These are phyloP conservation scores for Alnus rubra DNA, from an alignment of 306 rosid genomes.

Conservation along the genomic window DNA sequence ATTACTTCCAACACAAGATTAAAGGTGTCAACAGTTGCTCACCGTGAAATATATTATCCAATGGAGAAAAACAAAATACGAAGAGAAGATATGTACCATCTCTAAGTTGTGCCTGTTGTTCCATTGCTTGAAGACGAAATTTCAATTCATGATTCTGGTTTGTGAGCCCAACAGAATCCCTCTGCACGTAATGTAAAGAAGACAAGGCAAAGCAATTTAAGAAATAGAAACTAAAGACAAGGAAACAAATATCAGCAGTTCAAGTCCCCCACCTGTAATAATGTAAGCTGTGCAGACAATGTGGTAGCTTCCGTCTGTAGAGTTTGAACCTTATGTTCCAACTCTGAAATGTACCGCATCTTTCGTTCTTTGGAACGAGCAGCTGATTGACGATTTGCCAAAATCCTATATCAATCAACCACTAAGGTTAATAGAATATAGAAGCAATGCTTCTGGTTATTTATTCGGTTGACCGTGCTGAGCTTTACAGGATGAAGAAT, in stretches of 20 bases:
- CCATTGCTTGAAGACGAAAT: conserved; percentile 99
- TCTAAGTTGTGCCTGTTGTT: conserved; percentile 92
- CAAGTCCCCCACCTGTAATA: conserved; percentile 66
- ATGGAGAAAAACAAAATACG: conserved; percentile 1
- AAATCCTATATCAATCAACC: conserved; percentile 50
- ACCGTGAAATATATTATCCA: neutral
- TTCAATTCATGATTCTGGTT: conserved; percentile 89
- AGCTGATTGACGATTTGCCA: conserved; percentile 96
- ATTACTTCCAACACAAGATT: neutral
- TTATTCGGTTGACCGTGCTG: neutral
- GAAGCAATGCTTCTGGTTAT: neutral
- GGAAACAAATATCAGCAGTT: conserved; percentile 1
- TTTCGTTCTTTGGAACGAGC: conserved; percentile 93
- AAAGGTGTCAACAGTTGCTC: neutral
- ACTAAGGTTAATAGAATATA: conserved; percentile 6
- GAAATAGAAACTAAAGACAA: neutral
- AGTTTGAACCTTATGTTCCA: conserved; percentile 95
- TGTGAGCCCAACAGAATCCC: conserved; percentile 89
- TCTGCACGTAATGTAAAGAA: conserved; percentile 40
- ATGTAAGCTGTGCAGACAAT: conserved; percentile 84
- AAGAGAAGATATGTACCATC: conserved; percentile 59
- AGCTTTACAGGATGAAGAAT: neutral
- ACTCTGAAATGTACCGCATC: conserved; percentile 89
- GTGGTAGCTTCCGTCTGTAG: conserved; percentile 95
- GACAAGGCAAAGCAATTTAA: conserved; percentile 14